Conservation (phyloP, 768 basidiomycete species). For the Dacryopinax primogenitus region DNA sequence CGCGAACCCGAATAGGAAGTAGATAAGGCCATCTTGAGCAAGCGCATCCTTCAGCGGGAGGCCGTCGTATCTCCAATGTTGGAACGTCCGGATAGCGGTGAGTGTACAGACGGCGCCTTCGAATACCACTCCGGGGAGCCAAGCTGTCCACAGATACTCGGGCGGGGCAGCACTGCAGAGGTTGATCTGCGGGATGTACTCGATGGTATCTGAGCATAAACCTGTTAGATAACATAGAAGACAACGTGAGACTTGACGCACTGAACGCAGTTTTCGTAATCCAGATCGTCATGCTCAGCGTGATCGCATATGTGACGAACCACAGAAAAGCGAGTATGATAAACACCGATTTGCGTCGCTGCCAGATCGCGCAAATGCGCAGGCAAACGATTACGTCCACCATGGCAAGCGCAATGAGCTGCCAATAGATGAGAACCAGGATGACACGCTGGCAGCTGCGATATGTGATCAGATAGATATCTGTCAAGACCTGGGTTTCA, state of each 20-base stretch:
- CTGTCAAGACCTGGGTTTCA: not conserved
- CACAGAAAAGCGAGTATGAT: not conserved
- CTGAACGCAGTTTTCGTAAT: slow-evolving; percentile 1
- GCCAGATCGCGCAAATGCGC: not conserved
- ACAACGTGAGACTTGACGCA: not conserved
- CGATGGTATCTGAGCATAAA: not conserved
- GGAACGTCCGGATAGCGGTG: not conserved
- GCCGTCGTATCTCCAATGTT: not conserved
- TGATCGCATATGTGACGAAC: not conserved
- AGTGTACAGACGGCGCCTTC: not conserved
- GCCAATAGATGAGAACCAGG: slow-evolving; percentile 7
- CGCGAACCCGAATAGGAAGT: not conserved
- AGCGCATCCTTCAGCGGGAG: not conserved
- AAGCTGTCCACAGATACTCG: not conserved
- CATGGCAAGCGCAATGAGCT: slow-evolving; percentile 3
- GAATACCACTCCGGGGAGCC: not conserved
- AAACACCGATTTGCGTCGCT: not conserved
- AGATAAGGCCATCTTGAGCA: not conserved
- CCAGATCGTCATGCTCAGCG: not conserved
- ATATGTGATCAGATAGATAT: not conserved
- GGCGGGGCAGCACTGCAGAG: not conserved
- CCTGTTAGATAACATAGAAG: not conserved
- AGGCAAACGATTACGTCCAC: slow-evolving; percentile 5
- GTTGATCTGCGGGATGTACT: not conserved
- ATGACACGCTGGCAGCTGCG: slow-evolving; percentile 6